Conservation (phyloP, 352 stramenopile genomes). For the Pythium coloratum region DNA sequence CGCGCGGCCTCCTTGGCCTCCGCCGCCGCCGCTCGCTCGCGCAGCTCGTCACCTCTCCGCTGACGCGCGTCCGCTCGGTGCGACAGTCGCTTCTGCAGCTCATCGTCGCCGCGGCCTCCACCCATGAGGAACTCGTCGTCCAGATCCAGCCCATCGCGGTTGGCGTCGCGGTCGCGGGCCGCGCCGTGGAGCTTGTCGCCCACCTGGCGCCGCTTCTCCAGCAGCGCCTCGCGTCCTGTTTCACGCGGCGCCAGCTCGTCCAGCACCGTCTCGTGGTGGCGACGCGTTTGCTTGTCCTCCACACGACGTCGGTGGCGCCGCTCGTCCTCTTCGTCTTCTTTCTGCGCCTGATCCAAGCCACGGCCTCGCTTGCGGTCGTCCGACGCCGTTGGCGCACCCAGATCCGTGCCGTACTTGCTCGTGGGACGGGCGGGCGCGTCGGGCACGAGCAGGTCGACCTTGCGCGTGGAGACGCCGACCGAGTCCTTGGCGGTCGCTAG, state of each 20-base stretch:
- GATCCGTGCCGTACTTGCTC: conserved; percentile 9
- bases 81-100: conserved; percentile 46
- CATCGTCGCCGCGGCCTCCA: conserved; percentile 19
- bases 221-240: conserved; percentile 59
- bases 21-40: conserved; percentile 39
- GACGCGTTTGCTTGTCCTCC: conserved; percentile 33
- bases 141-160: conserved; percentile 65
- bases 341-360: conserved; percentile 21
- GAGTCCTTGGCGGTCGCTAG: conserved; percentile 68
- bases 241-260: conserved; percentile 65
- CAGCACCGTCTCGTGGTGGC: conserved; percentile 44
- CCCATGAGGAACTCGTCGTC: conserved; percentile 74
- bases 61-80: conserved; percentile 39
- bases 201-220: conserved; percentile 58
- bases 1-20: conserved; percentile 67
- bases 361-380: not conserved
- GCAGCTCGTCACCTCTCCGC: conserved; percentile 39
- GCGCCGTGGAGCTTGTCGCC: conserved; percentile 53
- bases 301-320: conserved; percentile 17
- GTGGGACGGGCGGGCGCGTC: not conserved
- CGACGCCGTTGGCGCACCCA: not conserved
- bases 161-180: conserved; percentile 57
- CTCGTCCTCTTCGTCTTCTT: conserved; percentile 30
- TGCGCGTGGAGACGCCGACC: conserved; percentile 66
- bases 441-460: conserved; percentile 39